phyloP scores from a whole-genome alignment of 2,329 filamentous ascomycete species.

The Claviceps spartinae region DNA sequence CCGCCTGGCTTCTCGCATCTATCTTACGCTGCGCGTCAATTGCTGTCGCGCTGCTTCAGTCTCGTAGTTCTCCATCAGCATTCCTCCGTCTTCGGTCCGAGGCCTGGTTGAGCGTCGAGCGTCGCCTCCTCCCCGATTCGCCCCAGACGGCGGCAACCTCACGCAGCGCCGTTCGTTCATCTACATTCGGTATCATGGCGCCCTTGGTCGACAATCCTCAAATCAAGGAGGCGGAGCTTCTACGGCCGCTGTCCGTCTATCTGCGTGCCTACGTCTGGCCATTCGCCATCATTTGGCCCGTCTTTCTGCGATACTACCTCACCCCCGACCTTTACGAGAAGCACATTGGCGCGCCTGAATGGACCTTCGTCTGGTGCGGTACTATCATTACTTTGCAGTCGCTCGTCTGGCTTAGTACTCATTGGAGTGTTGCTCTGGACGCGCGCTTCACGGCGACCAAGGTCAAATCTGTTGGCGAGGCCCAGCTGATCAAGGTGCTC shows the following conservation, averaged over 20 bases:
- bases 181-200: slow-evolving; percentile 37
- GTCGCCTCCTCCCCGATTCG: slow-evolving; percentile 1
- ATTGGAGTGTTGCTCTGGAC: slow-evolving; percentile 88
- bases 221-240: slow-evolving; percentile 76
- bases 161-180: neutral
- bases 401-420: slow-evolving; percentile 85
- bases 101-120: neutral
- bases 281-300: slow-evolving; percentile 80
- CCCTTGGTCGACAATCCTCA: slow-evolving; percentile 83
- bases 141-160: slow-evolving; percentile 1
- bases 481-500: slow-evolving; percentile 82
- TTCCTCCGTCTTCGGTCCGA: neutral
- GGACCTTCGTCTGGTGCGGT: slow-evolving; percentile 92
- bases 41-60: neutral
- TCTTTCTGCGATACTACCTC: slow-evolving; percentile 81
- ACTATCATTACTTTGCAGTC: slow-evolving; percentile 79
- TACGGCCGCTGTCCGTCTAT: slow-evolving; percentile 70
- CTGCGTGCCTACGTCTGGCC: slow-evolving; percentile 89
- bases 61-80: neutral
- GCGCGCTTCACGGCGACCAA: slow-evolving; percentile 67
- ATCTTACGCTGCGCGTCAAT: neutral
- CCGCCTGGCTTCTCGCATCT: neutral
- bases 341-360: slow-evolving; percentile 87
- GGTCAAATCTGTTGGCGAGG: slow-evolving; percentile 56
- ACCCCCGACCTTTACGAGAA: slow-evolving; percentile 73